Evolutionary conservation across 192 early-diverging fungal genomes (phyloP).

Genomic region (Rhizoclosmatium sp.): DNA sequence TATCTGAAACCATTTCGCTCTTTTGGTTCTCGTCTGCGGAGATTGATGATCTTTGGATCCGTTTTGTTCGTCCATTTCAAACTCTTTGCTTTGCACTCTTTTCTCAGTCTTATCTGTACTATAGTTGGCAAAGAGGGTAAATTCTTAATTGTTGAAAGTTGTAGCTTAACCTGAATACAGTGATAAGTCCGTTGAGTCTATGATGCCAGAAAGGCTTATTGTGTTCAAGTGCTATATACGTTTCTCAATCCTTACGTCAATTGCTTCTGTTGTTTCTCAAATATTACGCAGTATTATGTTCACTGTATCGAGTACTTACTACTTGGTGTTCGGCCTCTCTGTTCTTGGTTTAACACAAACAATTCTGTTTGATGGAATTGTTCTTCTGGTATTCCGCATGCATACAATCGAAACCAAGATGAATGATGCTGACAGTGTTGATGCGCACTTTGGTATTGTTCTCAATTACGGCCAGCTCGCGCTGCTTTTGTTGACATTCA

Average conservation of each 20-base stretch:
- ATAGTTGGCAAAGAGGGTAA: background rate
- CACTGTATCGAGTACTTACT: too few species aligned
- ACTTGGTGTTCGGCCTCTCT: too few species aligned
- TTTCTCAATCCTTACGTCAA: too few species aligned
- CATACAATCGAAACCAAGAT: background rate
- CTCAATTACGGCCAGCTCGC: background rate
- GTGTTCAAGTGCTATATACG: too few species aligned
- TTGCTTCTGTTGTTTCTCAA: too few species aligned
- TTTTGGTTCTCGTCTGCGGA: background rate
- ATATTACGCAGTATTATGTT: too few species aligned
- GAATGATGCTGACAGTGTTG: background rate
- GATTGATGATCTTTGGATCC: background rate
- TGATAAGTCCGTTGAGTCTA: too few species aligned
- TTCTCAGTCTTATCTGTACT: background rate
- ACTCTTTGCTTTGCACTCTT: background rate
- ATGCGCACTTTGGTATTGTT: background rate
- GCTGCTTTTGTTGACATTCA: background rate
- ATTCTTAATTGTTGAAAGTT: background rate
- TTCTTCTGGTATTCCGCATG: background rate
- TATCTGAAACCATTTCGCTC: background rate
- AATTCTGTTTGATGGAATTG: background rate
- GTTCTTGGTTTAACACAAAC: background rate
- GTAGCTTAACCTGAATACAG: too few species aligned
- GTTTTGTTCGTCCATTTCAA: background rate
- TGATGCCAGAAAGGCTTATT: too few species aligned